Conservation (phyloP, 306 rosid genomes). For the Benincasa hispida region DNA sequence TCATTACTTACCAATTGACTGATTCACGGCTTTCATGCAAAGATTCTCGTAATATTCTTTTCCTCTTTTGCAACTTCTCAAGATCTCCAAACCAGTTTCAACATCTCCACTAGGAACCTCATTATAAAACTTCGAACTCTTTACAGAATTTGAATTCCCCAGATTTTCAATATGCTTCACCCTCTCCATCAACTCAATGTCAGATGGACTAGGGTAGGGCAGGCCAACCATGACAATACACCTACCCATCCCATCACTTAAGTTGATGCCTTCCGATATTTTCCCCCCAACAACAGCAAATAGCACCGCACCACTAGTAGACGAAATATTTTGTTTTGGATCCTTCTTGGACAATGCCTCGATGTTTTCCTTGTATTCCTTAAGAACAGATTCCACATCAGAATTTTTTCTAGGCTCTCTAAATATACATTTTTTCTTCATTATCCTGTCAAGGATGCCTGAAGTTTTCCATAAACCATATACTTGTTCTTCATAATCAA, state of each 20-base stretch:
- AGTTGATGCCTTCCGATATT: constrained; percentile 95
- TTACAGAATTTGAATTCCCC: constrained; percentile 26
- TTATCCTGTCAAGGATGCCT: constrained; percentile 72
- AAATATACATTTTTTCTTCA: constrained; percentile 60
- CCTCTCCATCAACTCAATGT: constrained; percentile 84
- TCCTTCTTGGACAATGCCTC: constrained; percentile 21
- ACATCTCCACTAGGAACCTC: constrained; percentile 37
- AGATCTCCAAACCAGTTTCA: constrained; percentile 52
- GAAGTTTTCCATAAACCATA: constrained; percentile 67
- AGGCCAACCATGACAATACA: constrained; percentile 92
- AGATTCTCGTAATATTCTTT: constrained; percentile 88
- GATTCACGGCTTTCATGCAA: constrained; percentile 98
- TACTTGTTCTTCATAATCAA: constrained; percentile 71
- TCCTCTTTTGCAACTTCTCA: constrained; percentile 81
- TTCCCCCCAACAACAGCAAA: constrained; percentile 92
- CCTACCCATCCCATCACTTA: constrained; percentile 96
- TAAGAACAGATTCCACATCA: constrained; percentile 72
- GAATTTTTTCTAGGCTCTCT: constrained; percentile 84
- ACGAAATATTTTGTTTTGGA: constrained; percentile 31
- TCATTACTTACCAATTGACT: constrained; percentile 68
- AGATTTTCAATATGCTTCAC: constrained; percentile 74
- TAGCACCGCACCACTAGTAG: constrained; percentile 57
- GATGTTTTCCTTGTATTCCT: constrained; percentile 60
- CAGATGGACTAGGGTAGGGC: constrained; percentile 84
- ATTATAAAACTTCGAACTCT: constrained; percentile 16